A percentile compares a stretch with the other conserved stretches of the same genome.
phyloP scores from a whole-genome alignment of 2,329 filamentous ascomycete genomes.

The Stagonosporopsis vannaccii region DNA sequence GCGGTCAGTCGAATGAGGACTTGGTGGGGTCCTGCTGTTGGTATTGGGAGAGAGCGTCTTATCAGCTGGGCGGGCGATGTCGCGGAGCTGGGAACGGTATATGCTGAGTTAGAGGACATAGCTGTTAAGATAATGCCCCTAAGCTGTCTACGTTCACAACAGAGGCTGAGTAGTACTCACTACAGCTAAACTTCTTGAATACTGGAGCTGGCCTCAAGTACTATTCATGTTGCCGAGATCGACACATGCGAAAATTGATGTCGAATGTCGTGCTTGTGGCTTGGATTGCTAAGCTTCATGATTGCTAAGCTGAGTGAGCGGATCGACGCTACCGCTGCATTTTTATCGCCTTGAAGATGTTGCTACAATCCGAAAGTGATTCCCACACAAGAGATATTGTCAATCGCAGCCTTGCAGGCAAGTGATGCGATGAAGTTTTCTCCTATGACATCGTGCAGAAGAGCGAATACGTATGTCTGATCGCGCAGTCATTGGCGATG shows the following conservation, averaged over 20 bases:
- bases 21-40: constrained; percentile 13
- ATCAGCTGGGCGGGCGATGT: constrained; percentile 2
- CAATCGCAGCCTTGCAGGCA: too few relatives aligned
- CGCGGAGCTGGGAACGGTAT: constrained; percentile 10
- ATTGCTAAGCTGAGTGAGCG: constrained; percentile 8
- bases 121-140: too few relatives aligned
- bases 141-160: too few relatives aligned
- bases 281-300: constrained; percentile 8
- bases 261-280: not conserved
- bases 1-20: constrained; percentile 33
- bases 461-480: too few relatives aligned
- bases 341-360: too few relatives aligned
- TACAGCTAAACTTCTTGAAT: not conserved
- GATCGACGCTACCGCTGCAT: not conserved
- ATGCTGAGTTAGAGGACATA: constrained; percentile 11
- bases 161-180: not conserved
- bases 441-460: too few relatives aligned
- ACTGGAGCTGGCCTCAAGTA: not conserved
- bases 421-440: too few relatives aligned
- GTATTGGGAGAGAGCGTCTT: not conserved
- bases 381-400: too few relatives aligned
- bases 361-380: not conserved
- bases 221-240: not conserved
- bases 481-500: too few relatives aligned
- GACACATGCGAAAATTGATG: not conserved